phyloP scores from a whole-genome alignment of 2,329 filamentous ascomycete species.

The Aspergillus novoparasiticus region DNA sequence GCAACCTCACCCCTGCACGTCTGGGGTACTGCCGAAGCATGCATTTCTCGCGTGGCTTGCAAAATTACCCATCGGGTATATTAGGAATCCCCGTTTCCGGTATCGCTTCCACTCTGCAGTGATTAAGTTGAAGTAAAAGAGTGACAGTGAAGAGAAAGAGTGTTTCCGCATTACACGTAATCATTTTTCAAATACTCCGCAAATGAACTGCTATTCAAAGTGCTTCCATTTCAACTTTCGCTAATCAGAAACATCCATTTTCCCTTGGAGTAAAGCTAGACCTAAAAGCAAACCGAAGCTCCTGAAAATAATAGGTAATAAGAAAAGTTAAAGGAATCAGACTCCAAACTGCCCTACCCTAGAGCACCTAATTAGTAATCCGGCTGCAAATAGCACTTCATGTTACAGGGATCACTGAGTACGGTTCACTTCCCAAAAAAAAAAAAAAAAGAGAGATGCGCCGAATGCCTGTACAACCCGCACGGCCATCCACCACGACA shows the following conservation, averaged over 20 bases:
- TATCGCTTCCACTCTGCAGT: not conserved
- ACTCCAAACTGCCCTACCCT: not conserved
- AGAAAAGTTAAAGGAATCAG: not conserved
- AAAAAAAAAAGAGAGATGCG: not conserved
- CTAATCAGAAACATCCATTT: not conserved
- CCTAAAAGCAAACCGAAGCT: not conserved
- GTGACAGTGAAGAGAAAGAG: too few relatives aligned
- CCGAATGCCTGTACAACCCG: slow-evolving; percentile 5
- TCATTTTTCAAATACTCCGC: too few relatives aligned
- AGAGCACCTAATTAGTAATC: not conserved
- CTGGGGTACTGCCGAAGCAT: not conserved
- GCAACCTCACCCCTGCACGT: not conserved
- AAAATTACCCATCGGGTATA: not conserved
- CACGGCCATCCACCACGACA: not conserved
- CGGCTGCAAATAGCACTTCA: not conserved
- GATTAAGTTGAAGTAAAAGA: too few relatives aligned
- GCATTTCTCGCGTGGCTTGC: not conserved
- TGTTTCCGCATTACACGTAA: not conserved
- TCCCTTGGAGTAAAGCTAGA: not conserved
- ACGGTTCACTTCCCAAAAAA: not conserved
- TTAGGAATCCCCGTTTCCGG: not conserved
- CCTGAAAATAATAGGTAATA: not conserved
- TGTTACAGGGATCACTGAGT: slow-evolving; percentile 1
- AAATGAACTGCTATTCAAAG: too few relatives aligned
- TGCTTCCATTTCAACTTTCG: not conserved